Evolutionary conservation across 768 basidiomycete genomes (phyloP).

Genomic region (Suillus weaverae): DNA sequence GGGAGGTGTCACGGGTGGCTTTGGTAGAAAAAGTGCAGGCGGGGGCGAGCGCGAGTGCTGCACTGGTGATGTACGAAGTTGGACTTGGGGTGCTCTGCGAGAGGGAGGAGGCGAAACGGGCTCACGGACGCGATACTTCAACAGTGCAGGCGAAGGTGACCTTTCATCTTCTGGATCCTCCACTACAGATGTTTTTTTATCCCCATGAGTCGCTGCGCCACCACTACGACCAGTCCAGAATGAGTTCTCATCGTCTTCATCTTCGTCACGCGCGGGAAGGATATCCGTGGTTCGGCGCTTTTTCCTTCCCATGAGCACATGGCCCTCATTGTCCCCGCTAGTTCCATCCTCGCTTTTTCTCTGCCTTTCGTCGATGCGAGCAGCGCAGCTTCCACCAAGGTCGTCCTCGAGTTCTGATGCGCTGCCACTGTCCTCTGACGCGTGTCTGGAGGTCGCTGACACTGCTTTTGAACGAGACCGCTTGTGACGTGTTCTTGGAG

Average conservation of each 20-base stretch:
- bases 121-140: slow-evolving; percentile 35
- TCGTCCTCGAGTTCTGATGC: slow-evolving; percentile 35
- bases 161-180: slow-evolving; percentile 11
- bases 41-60: slow-evolving; percentile 17
- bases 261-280: slow-evolving; percentile 45
- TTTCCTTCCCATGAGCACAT: slow-evolving; percentile 32
- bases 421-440: slow-evolving; percentile 35
- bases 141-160: slow-evolving; percentile 40
- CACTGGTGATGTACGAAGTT: slow-evolving; percentile 29
- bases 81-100: slow-evolving; percentile 42
- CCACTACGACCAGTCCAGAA: slow-evolving; percentile 25
- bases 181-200: slow-evolving; percentile 4
- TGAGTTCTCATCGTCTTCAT: slow-evolving; percentile 50
- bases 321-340: slow-evolving; percentile 23
- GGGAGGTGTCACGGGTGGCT: slow-evolving; percentile 26
- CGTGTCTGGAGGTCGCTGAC: slow-evolving; percentile 48
- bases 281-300: slow-evolving; percentile 38
- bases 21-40: slow-evolving; percentile 8
- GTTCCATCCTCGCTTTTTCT: slow-evolving; percentile 13
- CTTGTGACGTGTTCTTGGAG: slow-evolving; percentile 58
- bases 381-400: slow-evolving; percentile 13
- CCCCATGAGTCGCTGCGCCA: slow-evolving; percentile 27
- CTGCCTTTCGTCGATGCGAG: slow-evolving; percentile 13
- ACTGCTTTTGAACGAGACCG: slow-evolving; percentile 43
- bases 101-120: slow-evolving; percentile 71